These are phyloP conservation scores for Xylaria scruposa DNA, from an alignment of 495 filamentous ascomycete species.

Conservation along the genomic window DNA sequence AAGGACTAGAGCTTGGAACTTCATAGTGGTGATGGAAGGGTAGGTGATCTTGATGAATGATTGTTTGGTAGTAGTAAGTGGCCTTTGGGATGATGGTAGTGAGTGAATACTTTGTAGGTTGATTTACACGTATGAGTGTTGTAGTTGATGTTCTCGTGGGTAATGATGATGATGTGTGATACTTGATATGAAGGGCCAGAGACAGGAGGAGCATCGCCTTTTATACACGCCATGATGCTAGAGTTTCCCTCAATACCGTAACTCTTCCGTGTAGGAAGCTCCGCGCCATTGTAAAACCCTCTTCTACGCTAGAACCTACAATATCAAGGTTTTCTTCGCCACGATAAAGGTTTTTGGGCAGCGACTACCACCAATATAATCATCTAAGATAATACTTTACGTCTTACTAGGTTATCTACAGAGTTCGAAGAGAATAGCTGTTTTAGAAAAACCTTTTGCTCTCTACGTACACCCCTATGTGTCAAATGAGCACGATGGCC, in stretches of 20 bases:
- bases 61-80: no score
- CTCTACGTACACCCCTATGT: no score
- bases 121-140: neutral
- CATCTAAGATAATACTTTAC: no score
- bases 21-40: neutral
- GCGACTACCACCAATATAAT: neutral
- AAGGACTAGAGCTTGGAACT: neutral
- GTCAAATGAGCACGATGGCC: no score
- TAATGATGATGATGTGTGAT: neutral
- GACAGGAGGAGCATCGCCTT: neutral
- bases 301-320: no score
- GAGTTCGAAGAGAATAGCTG: no score
- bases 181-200: neutral
- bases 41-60: no score
- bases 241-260: neutral
- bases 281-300: neutral
- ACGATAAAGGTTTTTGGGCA: neutral
- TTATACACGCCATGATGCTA: neutral
- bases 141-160: constrained; percentile 1
- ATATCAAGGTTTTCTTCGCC: neutral
- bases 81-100: no score
- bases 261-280: constrained; percentile 1
- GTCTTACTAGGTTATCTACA: no score
- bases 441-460: no score
- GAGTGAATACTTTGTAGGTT: constrained; percentile 4